Evolutionary conservation across 805 yeast genomes (phyloP), one percentile per base, ranked within the genome.

Genomic region (Saccharomycopsis synnaedendra): DNA sequence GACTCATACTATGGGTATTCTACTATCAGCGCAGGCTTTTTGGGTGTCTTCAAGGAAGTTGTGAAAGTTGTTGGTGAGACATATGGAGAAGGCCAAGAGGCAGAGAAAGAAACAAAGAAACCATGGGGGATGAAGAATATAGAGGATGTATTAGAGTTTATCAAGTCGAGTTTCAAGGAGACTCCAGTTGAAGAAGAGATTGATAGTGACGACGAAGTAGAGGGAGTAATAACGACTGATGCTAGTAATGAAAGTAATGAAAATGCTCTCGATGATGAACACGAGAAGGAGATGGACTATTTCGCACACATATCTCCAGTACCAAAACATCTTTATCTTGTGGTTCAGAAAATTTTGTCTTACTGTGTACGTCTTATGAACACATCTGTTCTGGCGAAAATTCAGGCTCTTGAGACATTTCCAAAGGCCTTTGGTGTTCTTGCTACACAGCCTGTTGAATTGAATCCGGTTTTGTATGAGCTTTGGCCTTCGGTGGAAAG

Each of bases 1-100:
- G 97, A 90, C 63, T 69, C 79, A 46, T 90, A 82, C 58, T 96
- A 89, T 63, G 94, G 90, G 0, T 90, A 90, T 60, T 66, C 79
- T 1, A 67, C 70, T 10, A 65, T 93, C 11, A 80, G 85, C 46
- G 80, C 80, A 49, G 85, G 86, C 1, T 80, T 86, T 50, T 84
- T 88, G 52, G 63, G 71, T 3, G 82, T 86, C 0, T 86, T 89
- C 57, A 74, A 74, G 46, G 80, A 77, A 30, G 61, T 85, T 4
- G 66, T 79, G 5, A 63, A 64, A 33, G 80, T 79, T 57, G 63
- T 78, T 36, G 59, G 61, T 33, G 60, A 62, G 19, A 46, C 58
- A 39, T 74, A 70, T 55, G 48, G 73, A 44, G n/a, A 5, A 11
- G 32, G 32, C 10, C 42, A 44, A 5, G 58, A 54, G 10, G 59